These are phyloP conservation scores for Cryptosporidium meleagridis DNA, from an alignment of 169 alveolate genomes.

Conservation along the genomic window DNA sequence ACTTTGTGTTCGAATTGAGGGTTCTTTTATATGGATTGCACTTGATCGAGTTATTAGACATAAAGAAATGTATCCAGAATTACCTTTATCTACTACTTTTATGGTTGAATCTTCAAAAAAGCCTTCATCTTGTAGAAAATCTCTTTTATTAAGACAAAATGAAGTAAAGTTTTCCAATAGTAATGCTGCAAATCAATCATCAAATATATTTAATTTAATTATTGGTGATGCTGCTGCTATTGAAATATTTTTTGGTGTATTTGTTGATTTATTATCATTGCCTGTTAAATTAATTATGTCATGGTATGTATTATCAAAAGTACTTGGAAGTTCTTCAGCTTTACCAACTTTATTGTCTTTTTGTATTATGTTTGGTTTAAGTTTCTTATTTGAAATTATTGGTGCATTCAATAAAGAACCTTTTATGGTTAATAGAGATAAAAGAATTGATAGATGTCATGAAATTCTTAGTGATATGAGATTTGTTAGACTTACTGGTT, in stretches of 20 bases:
- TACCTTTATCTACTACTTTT: constrained; percentile 16
- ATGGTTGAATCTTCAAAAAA: constrained; percentile 26
- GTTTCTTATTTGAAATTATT: constrained; percentile 63
- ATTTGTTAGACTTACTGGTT: constrained; percentile 51
- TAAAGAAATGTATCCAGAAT: constrained; percentile 54
- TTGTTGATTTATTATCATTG: constrained; percentile 43
- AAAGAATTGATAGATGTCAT: constrained; percentile 71
- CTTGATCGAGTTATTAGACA: constrained; percentile 63
- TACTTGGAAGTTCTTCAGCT: constrained; percentile 50
- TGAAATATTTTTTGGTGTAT: constrained; percentile 37
- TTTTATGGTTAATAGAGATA: constrained; percentile 57
- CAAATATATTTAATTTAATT: constrained; percentile 55
- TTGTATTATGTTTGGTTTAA: constrained; percentile 15
- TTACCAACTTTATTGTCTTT: constrained; percentile 54
- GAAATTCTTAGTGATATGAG: constrained; percentile 59
- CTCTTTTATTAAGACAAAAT: constrained; percentile 54
- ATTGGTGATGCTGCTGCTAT: constrained; percentile 70
- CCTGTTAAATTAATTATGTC: constrained; percentile 38
- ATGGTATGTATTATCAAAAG: constrained; percentile 49
- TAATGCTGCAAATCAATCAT: constrained; percentile 69
- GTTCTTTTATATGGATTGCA: constrained; percentile 60
- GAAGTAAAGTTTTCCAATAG: constrained; percentile 56
- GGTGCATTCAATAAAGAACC: constrained; percentile 69
- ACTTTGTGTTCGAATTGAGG: constrained; percentile 48
- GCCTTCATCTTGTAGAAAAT: constrained; percentile 67